Percentiles rank a stretch among this genome's conserved stretches.
These are phyloP conservation scores for Rhodotorula kratochvilovae DNA, from an alignment of 768 basidiomycete species.

Conservation along the genomic window DNA sequence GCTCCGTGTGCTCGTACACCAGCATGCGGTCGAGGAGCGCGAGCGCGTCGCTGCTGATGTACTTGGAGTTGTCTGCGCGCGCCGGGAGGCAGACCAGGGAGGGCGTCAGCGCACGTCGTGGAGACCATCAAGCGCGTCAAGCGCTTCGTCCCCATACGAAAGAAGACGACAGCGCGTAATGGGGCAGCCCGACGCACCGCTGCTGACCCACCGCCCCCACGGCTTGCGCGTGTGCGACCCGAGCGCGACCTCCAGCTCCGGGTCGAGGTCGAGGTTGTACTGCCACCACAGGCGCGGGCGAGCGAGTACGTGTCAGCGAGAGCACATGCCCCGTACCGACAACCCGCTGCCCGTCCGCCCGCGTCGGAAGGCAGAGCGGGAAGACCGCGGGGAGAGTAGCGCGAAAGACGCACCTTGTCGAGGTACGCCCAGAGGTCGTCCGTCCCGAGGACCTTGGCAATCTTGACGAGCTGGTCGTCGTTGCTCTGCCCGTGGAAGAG, in stretches of 20 bases:
- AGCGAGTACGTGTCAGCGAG: neutral
- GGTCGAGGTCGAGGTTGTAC: conserved; percentile 89
- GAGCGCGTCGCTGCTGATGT: conserved; percentile 93
- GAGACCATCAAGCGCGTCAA: no score
- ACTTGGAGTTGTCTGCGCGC: conserved; percentile 45
- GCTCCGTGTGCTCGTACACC: conserved; percentile 95
- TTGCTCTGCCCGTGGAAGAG: conserved; percentile 74
- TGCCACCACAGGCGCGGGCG: neutral
- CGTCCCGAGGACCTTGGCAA: conserved; percentile 93
- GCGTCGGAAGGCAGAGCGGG: no score
- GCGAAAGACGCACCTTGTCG: conserved; percentile 55
- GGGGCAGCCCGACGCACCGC: conserved; percentile 52
- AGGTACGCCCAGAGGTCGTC: conserved; percentile 89
- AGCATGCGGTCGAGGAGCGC: conserved; percentile 92
- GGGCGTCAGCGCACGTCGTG: no score
- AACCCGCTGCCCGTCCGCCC: no score
- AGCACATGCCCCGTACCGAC: no score
- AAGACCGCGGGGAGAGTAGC: no score
- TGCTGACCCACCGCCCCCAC: conserved; percentile 91
- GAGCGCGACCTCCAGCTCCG: conserved; percentile 91
- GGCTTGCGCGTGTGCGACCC: conserved; percentile 67
- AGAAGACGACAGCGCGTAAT: conserved; percentile 74
- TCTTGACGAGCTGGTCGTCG: conserved; percentile 96
- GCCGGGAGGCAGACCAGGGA: neutral
- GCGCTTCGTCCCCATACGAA: no score